Base-by-base conservation (phyloP, 2,329 filamentous ascomycete species). In the Colletotrichum liriopes region DNA sequence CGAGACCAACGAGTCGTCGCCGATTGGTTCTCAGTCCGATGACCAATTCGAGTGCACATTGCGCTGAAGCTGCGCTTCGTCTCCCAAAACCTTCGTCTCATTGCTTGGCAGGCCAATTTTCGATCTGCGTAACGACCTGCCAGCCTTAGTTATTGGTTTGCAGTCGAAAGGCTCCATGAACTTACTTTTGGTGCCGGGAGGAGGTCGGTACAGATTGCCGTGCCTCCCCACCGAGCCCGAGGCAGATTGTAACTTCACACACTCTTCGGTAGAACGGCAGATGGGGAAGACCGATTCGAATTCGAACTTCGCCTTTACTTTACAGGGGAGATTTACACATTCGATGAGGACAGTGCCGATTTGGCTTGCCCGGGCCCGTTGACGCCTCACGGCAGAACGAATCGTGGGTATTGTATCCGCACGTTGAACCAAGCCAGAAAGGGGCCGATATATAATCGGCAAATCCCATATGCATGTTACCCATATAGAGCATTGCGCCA, bases 401-500 rank as follows among this genome's bases (percentile, higher is more conserved):
- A 18, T 16, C 11, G 8, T 26, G 29, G 23, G n/a, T 23, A 11
- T 55, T 23, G 35, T 56, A 4, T 5, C 35, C 12, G 7, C 18
- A 41, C 18, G 45, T 65, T 26, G 37, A 26, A 23, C 37, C 60
- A 39, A 29, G 41, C 39, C 37, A 26, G 49, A 39, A 39, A 63
- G 63, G 37, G 43, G 20, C 65, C 35, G 37, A 39, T 41, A 26
- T 45, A 29, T 3, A 47, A 47, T 51, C 58, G 51, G 64, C 43
- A 45, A 35, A 37, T 45, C 58, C 61, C 7, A n/a, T 63, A 37
- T 52, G 41, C 11, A 43, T 67, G 20, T 67, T 52, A 3, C 64
- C 64, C 23, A 52, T 45, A 67, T 45, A 66, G 61, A 66, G 54
- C 29, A 66, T 55, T 51, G 61, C 67, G 58, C 51, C 37, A 66